Evolutionary conservation across 306 rosid species (phyloP), one percentile per base, ranked within the genome.

Genomic region (Vigna reflexopilosa): DNA sequence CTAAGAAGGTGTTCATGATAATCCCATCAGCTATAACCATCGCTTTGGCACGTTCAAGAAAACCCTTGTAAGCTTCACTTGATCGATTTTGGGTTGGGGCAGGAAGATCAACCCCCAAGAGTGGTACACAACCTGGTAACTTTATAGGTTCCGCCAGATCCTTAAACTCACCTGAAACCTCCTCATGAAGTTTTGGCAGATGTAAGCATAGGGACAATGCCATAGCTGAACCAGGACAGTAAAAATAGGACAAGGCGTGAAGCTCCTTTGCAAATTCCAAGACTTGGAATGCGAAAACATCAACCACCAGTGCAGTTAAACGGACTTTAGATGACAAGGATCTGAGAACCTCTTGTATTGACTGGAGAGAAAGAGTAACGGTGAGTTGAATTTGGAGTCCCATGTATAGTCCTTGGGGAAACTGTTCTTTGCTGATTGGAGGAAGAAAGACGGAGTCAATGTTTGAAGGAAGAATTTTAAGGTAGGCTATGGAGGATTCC

Each of bases 371-470:
- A 22, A 63, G 80, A 14, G 81, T 26, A n/a, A 84, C 12, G 14
- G 82, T 70, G 19, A 7, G 62, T 32, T 72, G 79, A n/a, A 87
- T 38, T 1, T 59, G 54, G 17, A 72, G 0, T 13, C 66, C 90
- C 1, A 52, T 2, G 20, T 59, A 28, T 12, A 7, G 62, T 0
- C 52, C 79, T 47, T 79, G 57, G n/a, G 86, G 85, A 5, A 79
- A 52, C 20, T 82, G 61, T 19, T 82, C 28, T 71, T 34, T 59
- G 50, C 36, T 69, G 0, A 84, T 44, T 52, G 86, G 81, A 14
- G 90, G 90, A 7, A 87, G 90, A 32, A 84, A 56, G 9, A 84
- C 16, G 26, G 77, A 65, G 59, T 79, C 62, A n/a, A 87, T 80
- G 63, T 48, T 80, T 56, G 88, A 59, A 67, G 90, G 90, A 75